Evolutionary conservation across 768 basidiomycete species (phyloP), one percentile per base, ranked within the genome.

Genomic region (Kwoniella mangroviensis): DNA sequence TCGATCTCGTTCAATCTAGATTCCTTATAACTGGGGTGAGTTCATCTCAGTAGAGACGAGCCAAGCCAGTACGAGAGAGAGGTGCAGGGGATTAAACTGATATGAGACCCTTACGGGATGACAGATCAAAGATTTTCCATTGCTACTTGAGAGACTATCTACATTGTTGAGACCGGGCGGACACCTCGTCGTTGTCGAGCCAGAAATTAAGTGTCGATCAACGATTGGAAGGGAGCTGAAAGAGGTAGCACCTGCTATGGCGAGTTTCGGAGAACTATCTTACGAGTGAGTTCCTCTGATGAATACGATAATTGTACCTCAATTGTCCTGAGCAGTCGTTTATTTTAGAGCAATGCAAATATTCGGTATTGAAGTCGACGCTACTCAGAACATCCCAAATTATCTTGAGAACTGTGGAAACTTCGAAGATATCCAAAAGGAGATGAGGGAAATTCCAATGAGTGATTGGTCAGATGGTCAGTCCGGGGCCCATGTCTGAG

Each of bases 401-500:
- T 61, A 61, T 43, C 9, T 61, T 9, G 9, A 19, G 21, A 26
- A 61, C 41, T n/a, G 41, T 45, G 60, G 42, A 21, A 28, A 15
- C 12, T 61, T 61, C n/a, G 43, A 41, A 12, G 13, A 21, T 12
- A 22, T 45, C 12, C 21, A n/a, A 21, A 9, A 41, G 15, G 40
- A 43, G 19, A 21, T 12, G n/a, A 54, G 49, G 26, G 53, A 69
- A 22, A 19, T 69, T 19, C 68, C 68, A 11, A 64, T 63, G 34
- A 53, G 61, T 56, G 51, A 34, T 24, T 69, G 68, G 62, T 63
- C 68, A 7, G 41, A 63, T 3, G 62, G 68, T 69, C 22, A 56
- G 68, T 60, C 10, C 41, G n/a, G 15, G 24, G 34, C 4, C 34
- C 34, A 34, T 34, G 34, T 34, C 34, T 7, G 34, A 34, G 34